Base-by-base conservation (phyloP, 495 filamentous ascomycete genomes). In the Penicillium soppii region DNA sequence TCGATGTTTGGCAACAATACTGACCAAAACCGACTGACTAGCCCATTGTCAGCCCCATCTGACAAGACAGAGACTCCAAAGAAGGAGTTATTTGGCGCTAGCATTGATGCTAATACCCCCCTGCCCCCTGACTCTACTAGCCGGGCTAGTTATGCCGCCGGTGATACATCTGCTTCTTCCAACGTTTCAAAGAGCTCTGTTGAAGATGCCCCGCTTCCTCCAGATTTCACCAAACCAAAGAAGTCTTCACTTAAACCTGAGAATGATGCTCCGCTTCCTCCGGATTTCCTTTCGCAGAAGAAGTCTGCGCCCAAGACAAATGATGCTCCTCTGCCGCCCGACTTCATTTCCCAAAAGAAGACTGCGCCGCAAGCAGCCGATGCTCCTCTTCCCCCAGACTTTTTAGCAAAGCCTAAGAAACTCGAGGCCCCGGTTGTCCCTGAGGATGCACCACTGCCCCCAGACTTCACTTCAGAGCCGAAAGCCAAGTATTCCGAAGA, bases 61-160 rank as follows among this genome's bases (percentile, higher is more conserved):
- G 74, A 77, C 17, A 71, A 68, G 47, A 72, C 73, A 1, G 58
- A 57, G 16, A 61, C 66, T 19, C 57, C 59, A 2, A 68, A 59
- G 27, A 52, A 52, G 41, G 59, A 66, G 7, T 50, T 44, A 17
- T 51, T 55, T 37, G 47, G 2, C 61, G 47, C 10, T 48, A 53
- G 13, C 50, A 57, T 57, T 38, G 50, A 16, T 30, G 29, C 55
- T 1, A 81, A 85, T 57, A 62, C 79, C 12, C 89, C 90, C 43
- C 67, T 92, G 29, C 89, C 89, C 25, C 89, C 88, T n/a, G 86
- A 91, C 52, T 66, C 87, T 36, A 88, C 85, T 17, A 90, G 82
- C 72, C 86, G 84, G 71, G 73, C 76, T 52, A 73, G 62, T 38
- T 89, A 84, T 66, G 74, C 75, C 26, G 68, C 83, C 45, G 82